These are phyloP conservation scores for Endocarpon pusillum DNA, from an alignment of 495 filamentous ascomycete genomes.

Conservation along the genomic window DNA sequence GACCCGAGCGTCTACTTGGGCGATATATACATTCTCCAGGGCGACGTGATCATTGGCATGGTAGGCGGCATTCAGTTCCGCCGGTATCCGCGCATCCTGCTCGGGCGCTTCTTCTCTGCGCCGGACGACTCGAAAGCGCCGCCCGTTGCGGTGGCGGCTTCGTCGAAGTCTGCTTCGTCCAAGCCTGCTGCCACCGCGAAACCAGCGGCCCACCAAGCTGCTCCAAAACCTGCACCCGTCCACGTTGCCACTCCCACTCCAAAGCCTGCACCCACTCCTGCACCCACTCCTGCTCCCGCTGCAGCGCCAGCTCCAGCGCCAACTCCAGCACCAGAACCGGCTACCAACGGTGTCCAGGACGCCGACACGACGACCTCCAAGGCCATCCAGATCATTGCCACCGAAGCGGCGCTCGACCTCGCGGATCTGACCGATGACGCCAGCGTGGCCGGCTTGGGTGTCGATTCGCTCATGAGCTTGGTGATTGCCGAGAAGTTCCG, in stretches of 20 bases:
- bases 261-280: not conserved
- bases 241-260: not conserved
- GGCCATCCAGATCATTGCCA: conserved; percentile 3
- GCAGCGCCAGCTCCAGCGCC: not conserved
- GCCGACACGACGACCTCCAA: not conserved
- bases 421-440: conserved; percentile 17
- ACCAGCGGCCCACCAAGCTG: not conserved
- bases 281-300: not conserved
- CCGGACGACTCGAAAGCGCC: conserved; percentile 4
- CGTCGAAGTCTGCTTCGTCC: not conserved
- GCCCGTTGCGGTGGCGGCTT: not conserved
- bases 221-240: conserved; percentile 1
- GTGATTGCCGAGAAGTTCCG: conserved; percentile 13
- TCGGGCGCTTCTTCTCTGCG: conserved; percentile 20
- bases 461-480: conserved; percentile 22
- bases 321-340: too few relatives aligned
- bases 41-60: conserved; percentile 17
- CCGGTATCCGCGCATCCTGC: conserved; percentile 15
- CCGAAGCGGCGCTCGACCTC: conserved; percentile 19
- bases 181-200: not conserved
- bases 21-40: conserved; percentile 25
- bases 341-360: not conserved
- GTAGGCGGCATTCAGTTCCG: conserved; percentile 20
- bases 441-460: conserved; percentile 20
- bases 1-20: conserved; percentile 17